phyloP scores from a whole-genome alignment of 306 rosid species.

The Corylus avellana region DNA sequence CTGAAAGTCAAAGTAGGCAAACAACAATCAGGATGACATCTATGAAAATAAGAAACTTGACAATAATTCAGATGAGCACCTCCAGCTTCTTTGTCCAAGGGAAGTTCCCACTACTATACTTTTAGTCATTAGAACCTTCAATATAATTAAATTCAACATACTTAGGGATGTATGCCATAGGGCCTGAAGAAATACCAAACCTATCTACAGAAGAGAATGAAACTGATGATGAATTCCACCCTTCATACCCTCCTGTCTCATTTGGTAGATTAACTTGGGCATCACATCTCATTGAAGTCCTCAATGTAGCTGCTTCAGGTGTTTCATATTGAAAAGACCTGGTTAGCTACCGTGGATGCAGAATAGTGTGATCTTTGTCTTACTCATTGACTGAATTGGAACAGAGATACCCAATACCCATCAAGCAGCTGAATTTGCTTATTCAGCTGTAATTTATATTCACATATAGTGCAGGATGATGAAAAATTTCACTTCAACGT shows the following conservation, averaged over 20 bases:
- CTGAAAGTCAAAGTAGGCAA: slow-evolving; percentile 41
- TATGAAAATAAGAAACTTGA: slow-evolving; percentile 24
- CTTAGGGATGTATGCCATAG: slow-evolving; percentile 74
- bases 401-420: slow-evolving; percentile 47
- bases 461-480: neutral
- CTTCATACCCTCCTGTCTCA: slow-evolving; percentile 48
- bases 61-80: slow-evolving; percentile 51
- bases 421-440: slow-evolving; percentile 79
- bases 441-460: slow-evolving; percentile 72
- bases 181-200: slow-evolving; percentile 53
- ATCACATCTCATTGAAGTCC: slow-evolving; percentile 50
- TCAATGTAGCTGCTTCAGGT: slow-evolving; percentile 55
- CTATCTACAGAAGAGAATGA: slow-evolving; percentile 56
- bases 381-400: slow-evolving; percentile 56
- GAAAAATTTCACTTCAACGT: neutral
- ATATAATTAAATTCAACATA: slow-evolving; percentile 75
- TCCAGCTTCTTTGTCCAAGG: slow-evolving; percentile 83
- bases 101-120: slow-evolving; percentile 70
- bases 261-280: slow-evolving; percentile 48
- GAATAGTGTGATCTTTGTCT: slow-evolving; percentile 66
- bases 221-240: slow-evolving; percentile 37
- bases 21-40: slow-evolving; percentile 24
- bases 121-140: slow-evolving; percentile 83
- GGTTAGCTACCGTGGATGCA: slow-evolving; percentile 60
- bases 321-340: slow-evolving; percentile 64